Evolutionary conservation across 2,329 filamentous ascomycete species (phyloP).

Genomic region (Cladosporium sp.): DNA sequence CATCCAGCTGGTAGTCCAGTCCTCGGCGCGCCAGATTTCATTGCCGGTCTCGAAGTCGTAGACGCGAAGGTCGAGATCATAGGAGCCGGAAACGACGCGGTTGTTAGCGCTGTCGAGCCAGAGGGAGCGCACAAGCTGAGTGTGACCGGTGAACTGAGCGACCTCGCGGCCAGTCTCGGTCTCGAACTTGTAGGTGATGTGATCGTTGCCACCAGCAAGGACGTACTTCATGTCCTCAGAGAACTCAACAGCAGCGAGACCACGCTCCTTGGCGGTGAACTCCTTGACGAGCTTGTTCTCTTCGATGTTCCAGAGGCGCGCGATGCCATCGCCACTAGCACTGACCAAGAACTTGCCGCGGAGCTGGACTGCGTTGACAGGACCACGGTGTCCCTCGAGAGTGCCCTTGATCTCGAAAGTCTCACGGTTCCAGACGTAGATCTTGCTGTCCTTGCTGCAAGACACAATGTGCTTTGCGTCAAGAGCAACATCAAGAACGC

Average conservation of each 20-base stretch:
- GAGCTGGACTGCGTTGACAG: constrained; percentile 95
- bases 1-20: constrained; percentile 97
- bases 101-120: constrained; percentile 87
- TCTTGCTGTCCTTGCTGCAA: constrained; percentile 92
- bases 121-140: constrained; percentile 81
- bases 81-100: constrained; percentile 86
- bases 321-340: constrained; percentile 88
- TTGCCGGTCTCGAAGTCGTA: constrained; percentile 80
- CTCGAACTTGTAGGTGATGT: constrained; percentile 94
- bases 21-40: constrained; percentile 80
- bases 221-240: constrained; percentile 93
- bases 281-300: constrained; percentile 87
- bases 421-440: constrained; percentile 89
- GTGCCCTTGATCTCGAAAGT: constrained; percentile 76
- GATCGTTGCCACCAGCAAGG: constrained; percentile 91
- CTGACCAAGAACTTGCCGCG: constrained; percentile 90
- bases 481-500: constrained; percentile 91
- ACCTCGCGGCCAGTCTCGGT: constrained; percentile 85
- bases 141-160: constrained; percentile 78
- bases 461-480: constrained; percentile 92
- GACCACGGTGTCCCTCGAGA: constrained; percentile 81
- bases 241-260: constrained; percentile 93
- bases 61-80: constrained; percentile 94
- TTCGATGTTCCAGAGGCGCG: constrained; percentile 94
- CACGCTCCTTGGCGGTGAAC: constrained; percentile 86